Evolutionary conservation across 2,329 filamentous ascomycete species (phyloP).

Genomic region (Alternaria ventricosa): DNA sequence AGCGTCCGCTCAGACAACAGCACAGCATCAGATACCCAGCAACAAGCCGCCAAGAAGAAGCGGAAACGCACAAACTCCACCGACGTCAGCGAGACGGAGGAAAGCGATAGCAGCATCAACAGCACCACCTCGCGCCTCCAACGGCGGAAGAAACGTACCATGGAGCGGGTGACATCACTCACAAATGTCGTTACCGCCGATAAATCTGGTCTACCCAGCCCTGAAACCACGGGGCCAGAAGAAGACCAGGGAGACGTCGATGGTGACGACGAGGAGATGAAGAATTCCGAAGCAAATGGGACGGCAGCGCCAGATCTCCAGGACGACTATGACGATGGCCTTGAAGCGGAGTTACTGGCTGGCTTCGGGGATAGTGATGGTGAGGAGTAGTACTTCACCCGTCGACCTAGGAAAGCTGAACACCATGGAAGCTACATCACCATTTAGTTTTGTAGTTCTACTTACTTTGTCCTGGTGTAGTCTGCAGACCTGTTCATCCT

Average conservation of each 20-base stretch:
- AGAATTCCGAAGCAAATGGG: slow-evolving; percentile 41
- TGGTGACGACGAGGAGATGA: slow-evolving; percentile 55
- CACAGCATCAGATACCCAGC: slow-evolving; percentile 30
- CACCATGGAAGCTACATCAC: background rate
- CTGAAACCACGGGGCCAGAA: slow-evolving; percentile 48
- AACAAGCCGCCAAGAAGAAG: slow-evolving; percentile 35
- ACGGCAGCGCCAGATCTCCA: slow-evolving; percentile 49
- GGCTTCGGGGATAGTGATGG: slow-evolving; percentile 34
- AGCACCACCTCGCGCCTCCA: slow-evolving; percentile 52
- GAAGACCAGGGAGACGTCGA: slow-evolving; percentile 52
- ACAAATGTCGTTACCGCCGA: slow-evolving; percentile 52
- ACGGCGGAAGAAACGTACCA: slow-evolving; percentile 56
- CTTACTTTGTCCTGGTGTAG: background rate
- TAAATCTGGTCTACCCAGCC: slow-evolving; percentile 50
- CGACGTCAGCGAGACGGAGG: slow-evolving; percentile 49
- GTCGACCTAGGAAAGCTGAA: background rate
- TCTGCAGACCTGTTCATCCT: background rate
- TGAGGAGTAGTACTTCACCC: slow-evolving; percentile 13
- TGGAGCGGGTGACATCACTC: slow-evolving; percentile 55
- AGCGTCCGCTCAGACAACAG: slow-evolving; percentile 43
- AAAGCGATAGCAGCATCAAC: slow-evolving; percentile 48
- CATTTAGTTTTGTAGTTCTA: background rate
- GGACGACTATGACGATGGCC: slow-evolving; percentile 61
- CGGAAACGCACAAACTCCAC: slow-evolving; percentile 45
- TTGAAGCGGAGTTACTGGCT: slow-evolving; percentile 54